These are phyloP conservation scores for Mariannaea elegans DNA, from an alignment of 2,329 filamentous ascomycete genomes.

Conservation along the genomic window DNA sequence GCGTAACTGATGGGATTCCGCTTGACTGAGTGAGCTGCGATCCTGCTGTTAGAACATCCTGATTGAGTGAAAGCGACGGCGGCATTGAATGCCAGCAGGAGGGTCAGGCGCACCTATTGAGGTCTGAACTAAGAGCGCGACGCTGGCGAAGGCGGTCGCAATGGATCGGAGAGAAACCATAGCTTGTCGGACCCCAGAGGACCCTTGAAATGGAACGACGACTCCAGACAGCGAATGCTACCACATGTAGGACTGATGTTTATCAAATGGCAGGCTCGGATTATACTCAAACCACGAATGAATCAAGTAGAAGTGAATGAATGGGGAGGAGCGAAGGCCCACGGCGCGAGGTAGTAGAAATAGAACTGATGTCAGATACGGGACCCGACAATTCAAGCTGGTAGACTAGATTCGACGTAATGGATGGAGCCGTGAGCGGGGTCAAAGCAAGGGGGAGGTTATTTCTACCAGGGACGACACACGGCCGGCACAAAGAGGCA, in stretches of 20 bases:
- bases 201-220: constrained; percentile 24
- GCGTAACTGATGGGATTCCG: constrained; percentile 82
- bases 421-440: not conserved
- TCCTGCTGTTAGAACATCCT: constrained; percentile 36
- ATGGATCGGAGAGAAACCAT: constrained; percentile 48
- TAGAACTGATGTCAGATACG: constrained; percentile 7
- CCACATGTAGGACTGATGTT: constrained; percentile 21
- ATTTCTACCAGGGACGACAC: not conserved
- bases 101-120: constrained; percentile 42
- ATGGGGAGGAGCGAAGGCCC: not conserved
- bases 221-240: constrained; percentile 23
- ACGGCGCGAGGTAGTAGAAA: not conserved
- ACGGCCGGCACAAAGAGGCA: not conserved
- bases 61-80: not conserved
- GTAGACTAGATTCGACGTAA: not conserved
- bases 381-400: not conserved
- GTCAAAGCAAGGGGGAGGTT: not conserved
- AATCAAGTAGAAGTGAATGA: not conserved
- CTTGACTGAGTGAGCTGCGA: constrained; percentile 72
- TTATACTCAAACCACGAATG: not conserved
- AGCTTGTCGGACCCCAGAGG: constrained; percentile 32
- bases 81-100: not conserved
- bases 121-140: constrained; percentile 43
- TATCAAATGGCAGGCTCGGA: not conserved
- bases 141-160: constrained; percentile 42